Evolutionary conservation across 768 basidiomycete genomes (phyloP), one percentile per base, ranked within the genome.

Genomic region (Boletus vermiculosoides): DNA sequence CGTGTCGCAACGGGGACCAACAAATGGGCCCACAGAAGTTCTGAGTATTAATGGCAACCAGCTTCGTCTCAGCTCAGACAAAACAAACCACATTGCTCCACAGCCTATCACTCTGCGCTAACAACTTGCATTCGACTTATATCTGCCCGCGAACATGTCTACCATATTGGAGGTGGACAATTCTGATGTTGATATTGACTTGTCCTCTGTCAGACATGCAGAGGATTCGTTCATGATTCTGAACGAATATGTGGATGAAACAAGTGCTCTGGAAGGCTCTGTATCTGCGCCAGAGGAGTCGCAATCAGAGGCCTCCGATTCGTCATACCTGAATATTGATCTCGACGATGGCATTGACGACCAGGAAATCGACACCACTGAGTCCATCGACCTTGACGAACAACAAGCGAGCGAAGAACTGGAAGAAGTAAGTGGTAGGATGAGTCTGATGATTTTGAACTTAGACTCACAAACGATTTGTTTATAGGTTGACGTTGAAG

Each of bases 401-500:
- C 48, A 58, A 28, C 58, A 56, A 39, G 47, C 8, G 3, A 44
- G 40, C 28, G 55, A 33, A 33, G 20, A 57, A 18, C 47, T 62
- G 36, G 60, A 60, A 42, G 67, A 67, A 2, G 67, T 62, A 23
- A 48, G 58, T 42, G 18, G 7, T 39, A 8, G 1, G 15, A 9
- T 31, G 4, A 3, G 5, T 13, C 22, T 28, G 25, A n/a, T 30
- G 4, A 42, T 18, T 8, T 18, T 12, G 45, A 25, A 44, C n/a
- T 30, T 9, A 11, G 12, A 28, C 50, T 56, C 34, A 56, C 15
- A 16, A 16, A 34, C 12, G 15, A 12, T 18, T 20, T 31, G 8
- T 45, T 47, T 30, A n/a, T 36, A 69, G 70, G 41, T 49, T 1
- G 70, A 72, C 9, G 28, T 37, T 9, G 66, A 63, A 47, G 33